phyloP scores from a whole-genome alignment of 371 early-diverging fungal genomes.

The Sporodiniella umbellata region DNA sequence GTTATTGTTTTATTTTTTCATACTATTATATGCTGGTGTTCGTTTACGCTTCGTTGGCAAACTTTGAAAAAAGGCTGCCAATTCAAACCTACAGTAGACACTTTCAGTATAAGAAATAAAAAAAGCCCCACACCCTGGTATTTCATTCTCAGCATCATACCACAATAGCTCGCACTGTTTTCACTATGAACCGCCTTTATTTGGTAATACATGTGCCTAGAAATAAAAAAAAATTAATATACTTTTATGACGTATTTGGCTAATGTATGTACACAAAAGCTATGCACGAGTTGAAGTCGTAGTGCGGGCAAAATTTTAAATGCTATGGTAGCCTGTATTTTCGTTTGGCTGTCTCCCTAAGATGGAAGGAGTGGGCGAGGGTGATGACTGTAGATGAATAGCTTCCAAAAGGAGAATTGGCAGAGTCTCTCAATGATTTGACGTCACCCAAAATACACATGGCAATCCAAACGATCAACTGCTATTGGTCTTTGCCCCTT shows the following conservation, averaged over 20 bases:
- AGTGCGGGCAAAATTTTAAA: background rate
- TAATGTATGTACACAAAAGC: background rate
- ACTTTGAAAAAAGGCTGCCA: no score
- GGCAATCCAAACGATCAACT: constrained; percentile 1
- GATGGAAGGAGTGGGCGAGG: background rate
- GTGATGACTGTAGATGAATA: background rate
- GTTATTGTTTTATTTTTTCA: no score
- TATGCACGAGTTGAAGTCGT: background rate
- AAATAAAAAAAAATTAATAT: background rate
- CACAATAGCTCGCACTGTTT: no score
- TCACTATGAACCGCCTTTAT: no score
- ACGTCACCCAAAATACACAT: background rate
- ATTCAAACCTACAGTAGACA: no score
- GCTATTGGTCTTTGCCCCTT: constrained; percentile 3
- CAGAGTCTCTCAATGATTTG: background rate
- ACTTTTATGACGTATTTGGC: background rate
- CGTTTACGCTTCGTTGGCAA: no score
- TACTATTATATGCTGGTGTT: no score
- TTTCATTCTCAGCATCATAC: no score
- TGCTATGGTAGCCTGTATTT: background rate
- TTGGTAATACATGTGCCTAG: background rate
- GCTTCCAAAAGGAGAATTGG: background rate
- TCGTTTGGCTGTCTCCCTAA: background rate
- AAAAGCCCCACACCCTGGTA: no score
- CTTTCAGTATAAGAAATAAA: no score